Percentiles rank a stretch among this genome's conserved stretches.
These are phyloP conservation scores for Flaveria trinervia DNA, from an alignment of 129 eudicot genomes.

Conservation along the genomic window DNA sequence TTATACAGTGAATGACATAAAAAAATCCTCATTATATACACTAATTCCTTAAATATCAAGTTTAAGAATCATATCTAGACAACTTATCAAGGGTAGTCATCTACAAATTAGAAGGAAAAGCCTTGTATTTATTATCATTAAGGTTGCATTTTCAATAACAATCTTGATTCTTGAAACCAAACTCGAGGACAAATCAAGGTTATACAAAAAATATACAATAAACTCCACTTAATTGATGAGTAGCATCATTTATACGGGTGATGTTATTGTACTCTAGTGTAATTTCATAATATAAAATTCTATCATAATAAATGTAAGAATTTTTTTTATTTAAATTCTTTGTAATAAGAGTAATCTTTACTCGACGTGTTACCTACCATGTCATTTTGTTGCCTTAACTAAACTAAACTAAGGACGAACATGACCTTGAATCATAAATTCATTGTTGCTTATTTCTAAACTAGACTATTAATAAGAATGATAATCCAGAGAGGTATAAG, in stretches of 20 bases:
- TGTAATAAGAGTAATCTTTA: too few species aligned
- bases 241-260: conserved; percentile 76
- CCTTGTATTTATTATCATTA: conserved; percentile 39
- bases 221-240: conserved; percentile 70
- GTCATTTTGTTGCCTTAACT: too few species aligned
- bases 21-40: conserved; percentile 50
- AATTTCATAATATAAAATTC: too few species aligned
- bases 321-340: too few species aligned
- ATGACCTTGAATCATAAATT: too few species aligned
- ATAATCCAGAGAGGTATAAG: too few species aligned
- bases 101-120: conserved; percentile 42
- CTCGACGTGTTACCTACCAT: too few species aligned
- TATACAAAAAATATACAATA: conserved; percentile 68
- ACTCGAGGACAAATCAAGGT: conserved; percentile 63
- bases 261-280: neutral
- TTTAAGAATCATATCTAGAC: conserved; percentile 44
- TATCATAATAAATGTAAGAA: too few species aligned
- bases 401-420: too few species aligned
- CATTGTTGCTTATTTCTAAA: too few species aligned
- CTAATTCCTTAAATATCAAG: conserved; percentile 54
- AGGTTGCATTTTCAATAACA: conserved; percentile 52
- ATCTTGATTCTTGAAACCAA: conserved; percentile 51
- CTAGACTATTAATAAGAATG: too few species aligned
- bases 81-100: conserved; percentile 29
- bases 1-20: conserved; percentile 74